Percentiles rank a stretch among this genome's conserved stretches.
Evolutionary conservation across 805 yeast genomes (phyloP).

Genomic region (Ogataea siamensis): DNA sequence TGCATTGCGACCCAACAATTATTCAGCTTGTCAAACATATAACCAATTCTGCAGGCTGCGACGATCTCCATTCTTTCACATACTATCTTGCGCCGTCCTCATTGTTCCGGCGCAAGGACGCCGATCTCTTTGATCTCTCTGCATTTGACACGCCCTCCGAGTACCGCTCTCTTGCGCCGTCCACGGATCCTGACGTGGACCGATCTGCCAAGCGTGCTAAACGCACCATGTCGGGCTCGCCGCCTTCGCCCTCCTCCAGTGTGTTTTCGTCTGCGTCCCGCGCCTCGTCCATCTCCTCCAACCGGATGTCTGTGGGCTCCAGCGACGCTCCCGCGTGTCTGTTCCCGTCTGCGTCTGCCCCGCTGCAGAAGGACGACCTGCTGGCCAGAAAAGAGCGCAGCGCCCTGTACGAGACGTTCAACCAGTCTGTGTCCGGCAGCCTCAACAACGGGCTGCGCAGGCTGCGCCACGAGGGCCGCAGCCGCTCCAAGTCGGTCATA

Average conservation of each 20-base stretch:
- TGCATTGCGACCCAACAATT: slow-evolving; percentile 27
- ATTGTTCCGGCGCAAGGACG: slow-evolving; percentile 23
- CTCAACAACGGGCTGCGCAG: slow-evolving; percentile 28
- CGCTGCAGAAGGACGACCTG: slow-evolving; percentile 16
- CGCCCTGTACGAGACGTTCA: slow-evolving; percentile 28
- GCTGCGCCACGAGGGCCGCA: slow-evolving; percentile 21
- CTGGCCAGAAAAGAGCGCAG: slow-evolving; percentile 19
- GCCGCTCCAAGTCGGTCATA: slow-evolving; percentile 18
- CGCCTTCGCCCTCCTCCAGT: slow-evolving; percentile 28
- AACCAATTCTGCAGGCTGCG: slow-evolving; percentile 20
- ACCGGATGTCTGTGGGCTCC: slow-evolving; percentile 29
- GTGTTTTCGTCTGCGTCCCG: slow-evolving; percentile 30
- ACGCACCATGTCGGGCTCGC: slow-evolving; percentile 28
- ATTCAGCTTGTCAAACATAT: slow-evolving; percentile 21
- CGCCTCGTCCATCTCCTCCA: slow-evolving; percentile 31
- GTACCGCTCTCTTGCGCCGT: slow-evolving; percentile 12
- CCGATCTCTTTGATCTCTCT: slow-evolving; percentile 27
- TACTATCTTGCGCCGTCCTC: slow-evolving; percentile 20
- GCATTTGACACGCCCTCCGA: slow-evolving; percentile 28
- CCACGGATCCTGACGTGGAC: slow-evolving; percentile 17
- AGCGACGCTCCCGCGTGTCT: slow-evolving; percentile 23
- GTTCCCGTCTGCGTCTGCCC: slow-evolving; percentile 31
- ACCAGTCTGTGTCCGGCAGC: slow-evolving; percentile 27
- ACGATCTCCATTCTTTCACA: slow-evolving; percentile 27
- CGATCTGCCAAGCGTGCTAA: slow-evolving; percentile 16